phyloP scores from a whole-genome alignment of 805 yeast species.

The Suhomyces sp. region DNA sequence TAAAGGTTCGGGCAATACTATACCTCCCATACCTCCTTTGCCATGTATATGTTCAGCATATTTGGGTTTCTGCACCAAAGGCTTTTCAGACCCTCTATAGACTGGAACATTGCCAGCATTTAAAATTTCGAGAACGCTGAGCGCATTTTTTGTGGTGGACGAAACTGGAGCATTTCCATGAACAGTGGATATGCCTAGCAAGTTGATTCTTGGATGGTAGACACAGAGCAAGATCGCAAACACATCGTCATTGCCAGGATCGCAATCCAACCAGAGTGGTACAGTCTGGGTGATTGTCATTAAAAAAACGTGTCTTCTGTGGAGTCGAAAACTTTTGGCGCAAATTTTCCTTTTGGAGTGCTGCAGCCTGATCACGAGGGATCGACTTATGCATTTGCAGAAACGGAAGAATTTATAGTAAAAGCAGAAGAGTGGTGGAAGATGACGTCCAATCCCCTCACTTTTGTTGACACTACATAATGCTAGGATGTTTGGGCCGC shows the following conservation, averaged over 20 bases:
- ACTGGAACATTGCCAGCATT: conserved; percentile 51
- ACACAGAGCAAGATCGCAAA: conserved; percentile 67
- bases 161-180: conserved; percentile 68
- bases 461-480: neutral
- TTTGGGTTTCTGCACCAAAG: conserved; percentile 49
- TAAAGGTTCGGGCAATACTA: conserved; percentile 54
- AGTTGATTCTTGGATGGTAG: conserved; percentile 54
- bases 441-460: neutral
- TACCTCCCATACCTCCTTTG: conserved; percentile 73
- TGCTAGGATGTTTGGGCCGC: neutral
- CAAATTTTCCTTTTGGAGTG: neutral
- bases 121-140: conserved; percentile 63
- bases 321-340: neutral
- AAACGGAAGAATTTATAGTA: neutral
- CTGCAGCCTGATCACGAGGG: neutral
- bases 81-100: conserved; percentile 60
- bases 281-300: conserved; percentile 22
- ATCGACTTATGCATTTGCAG: neutral
- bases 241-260: conserved; percentile 89
- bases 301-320: neutral
- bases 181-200: conserved; percentile 71
- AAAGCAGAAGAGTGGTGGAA: neutral
- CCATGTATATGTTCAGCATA: conserved; percentile 73
- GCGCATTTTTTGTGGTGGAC: conserved; percentile 66
- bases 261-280: conserved; percentile 89